These are phyloP conservation scores for Raffaelea arxii DNA, from an alignment of 2,329 filamentous ascomycete species.

Conservation along the genomic window DNA sequence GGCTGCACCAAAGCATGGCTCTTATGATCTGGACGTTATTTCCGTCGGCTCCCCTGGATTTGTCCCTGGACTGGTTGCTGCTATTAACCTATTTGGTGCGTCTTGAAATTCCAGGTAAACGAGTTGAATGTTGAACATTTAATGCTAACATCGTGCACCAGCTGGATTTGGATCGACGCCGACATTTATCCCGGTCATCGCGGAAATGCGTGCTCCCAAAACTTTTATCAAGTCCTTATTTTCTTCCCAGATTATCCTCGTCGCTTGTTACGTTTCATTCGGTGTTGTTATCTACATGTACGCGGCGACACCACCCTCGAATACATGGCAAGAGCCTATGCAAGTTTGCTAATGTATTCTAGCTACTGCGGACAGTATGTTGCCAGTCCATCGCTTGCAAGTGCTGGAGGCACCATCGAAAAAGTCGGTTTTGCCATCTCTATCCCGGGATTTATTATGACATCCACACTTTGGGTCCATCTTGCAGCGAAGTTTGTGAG, in stretches of 20 bases:
- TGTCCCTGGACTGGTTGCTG: conserved; percentile 15
- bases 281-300: conserved; percentile 43
- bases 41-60: conserved; percentile 41
- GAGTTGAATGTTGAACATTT: too few relatives aligned
- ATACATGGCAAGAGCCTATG: background rate
- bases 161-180: conserved; percentile 54
- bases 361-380: conserved; percentile 52
- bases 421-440: conserved; percentile 49
- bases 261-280: conserved; percentile 8
- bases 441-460: conserved; percentile 15
- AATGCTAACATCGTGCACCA: conserved; percentile 35
- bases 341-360: background rate
- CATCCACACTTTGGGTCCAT: conserved; percentile 14
- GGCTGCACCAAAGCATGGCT: conserved; percentile 29
- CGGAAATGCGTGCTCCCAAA: conserved; percentile 50
- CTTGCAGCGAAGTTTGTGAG: too few relatives aligned
- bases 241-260: conserved; percentile 22
- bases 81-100: conserved; percentile 17
- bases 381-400: conserved; percentile 50
- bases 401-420: conserved; percentile 48
- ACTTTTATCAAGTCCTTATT: conserved; percentile 53
- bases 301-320: too few relatives aligned
- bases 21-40: conserved; percentile 49
- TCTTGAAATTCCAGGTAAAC: conserved; percentile 36
- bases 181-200: conserved; percentile 55